phyloP scores from a whole-genome alignment of 1,284 basidiomycete genomes.

The Lentinula novae-zelandiae region DNA sequence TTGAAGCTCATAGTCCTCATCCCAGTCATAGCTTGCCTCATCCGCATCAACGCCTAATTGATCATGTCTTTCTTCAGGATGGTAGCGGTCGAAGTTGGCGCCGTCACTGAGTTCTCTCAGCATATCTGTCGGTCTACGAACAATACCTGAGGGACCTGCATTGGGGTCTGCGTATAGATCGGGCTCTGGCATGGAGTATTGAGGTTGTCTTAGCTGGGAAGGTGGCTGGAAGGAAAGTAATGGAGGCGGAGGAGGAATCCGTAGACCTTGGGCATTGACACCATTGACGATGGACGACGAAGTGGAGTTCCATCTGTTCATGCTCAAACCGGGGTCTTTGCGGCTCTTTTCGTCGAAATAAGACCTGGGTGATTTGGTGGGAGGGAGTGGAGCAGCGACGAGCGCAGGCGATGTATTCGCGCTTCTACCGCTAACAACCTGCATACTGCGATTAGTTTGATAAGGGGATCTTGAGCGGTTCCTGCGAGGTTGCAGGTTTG shows the following conservation, averaged over 20 bases:
- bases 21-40: background rate
- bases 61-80: slow-evolving; percentile 16
- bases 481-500: background rate
- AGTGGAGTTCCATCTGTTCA: slow-evolving; percentile 9
- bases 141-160: slow-evolving; percentile 17
- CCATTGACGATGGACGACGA: slow-evolving; percentile 8
- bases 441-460: background rate
- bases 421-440: background rate
- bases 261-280: slow-evolving; percentile 13
- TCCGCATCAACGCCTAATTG: background rate
- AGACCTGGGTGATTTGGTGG: background rate
- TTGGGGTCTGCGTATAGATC: slow-evolving; percentile 13
- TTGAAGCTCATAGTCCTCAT: background rate
- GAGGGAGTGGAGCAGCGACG: background rate
- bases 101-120: slow-evolving; percentile 19
- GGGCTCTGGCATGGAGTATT: slow-evolving; percentile 5
- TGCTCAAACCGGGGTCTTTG: background rate
- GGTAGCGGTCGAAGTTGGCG: slow-evolving; percentile 25
- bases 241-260: background rate
- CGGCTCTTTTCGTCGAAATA: background rate
- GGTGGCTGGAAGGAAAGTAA: background rate
- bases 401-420: background rate
- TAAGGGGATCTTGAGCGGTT: background rate
- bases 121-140: slow-evolving; percentile 29
- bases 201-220: background rate